Conservation (phyloP, 2,329 filamentous ascomycete genomes). For the Phoma sp. region DNA sequence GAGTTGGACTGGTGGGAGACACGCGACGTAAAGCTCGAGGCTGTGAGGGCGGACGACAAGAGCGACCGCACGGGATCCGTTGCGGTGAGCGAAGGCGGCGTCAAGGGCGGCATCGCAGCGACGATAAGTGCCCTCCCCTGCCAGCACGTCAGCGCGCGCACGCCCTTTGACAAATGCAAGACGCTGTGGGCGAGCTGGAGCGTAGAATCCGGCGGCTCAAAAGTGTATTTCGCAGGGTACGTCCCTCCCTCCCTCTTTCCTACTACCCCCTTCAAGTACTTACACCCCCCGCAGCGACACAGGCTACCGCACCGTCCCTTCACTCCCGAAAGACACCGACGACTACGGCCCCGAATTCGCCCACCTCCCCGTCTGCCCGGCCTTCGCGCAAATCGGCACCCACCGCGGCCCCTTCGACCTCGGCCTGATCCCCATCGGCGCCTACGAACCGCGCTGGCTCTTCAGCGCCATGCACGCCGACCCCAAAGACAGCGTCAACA, state of each 20-base stretch:
- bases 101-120: conserved; percentile 64
- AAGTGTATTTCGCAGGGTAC: conserved; percentile 80
- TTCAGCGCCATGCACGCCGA: conserved; percentile 87
- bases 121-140: conserved; percentile 80
- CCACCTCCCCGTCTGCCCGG: conserved; percentile 75
- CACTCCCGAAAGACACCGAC: conserved; percentile 66
- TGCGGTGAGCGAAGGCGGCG: conserved; percentile 14
- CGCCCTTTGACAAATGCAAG: conserved; percentile 70
- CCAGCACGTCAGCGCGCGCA: conserved; percentile 80
- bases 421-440: conserved; percentile 91
- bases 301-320: conserved; percentile 81
- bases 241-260: conserved; percentile 17
- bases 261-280: conserved; percentile 4
- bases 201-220: conserved; percentile 73
- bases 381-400: conserved; percentile 82
- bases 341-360: conserved; percentile 72
- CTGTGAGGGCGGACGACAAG: not conserved
- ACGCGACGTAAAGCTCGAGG: conserved; percentile 70
- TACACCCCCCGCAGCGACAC: conserved; percentile 70
- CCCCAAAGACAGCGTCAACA: conserved; percentile 86
- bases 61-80: conserved; percentile 14
- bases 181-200: conserved; percentile 93
- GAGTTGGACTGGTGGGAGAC: conserved; percentile 97
- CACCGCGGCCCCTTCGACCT: conserved; percentile 87
- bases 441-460: conserved; percentile 75